A percentile compares a stretch with the other conserved stretches of the same genome.
Evolutionary conservation across 805 yeast genomes (phyloP).

Genomic region (Zygosaccharomyces bailii): DNA sequence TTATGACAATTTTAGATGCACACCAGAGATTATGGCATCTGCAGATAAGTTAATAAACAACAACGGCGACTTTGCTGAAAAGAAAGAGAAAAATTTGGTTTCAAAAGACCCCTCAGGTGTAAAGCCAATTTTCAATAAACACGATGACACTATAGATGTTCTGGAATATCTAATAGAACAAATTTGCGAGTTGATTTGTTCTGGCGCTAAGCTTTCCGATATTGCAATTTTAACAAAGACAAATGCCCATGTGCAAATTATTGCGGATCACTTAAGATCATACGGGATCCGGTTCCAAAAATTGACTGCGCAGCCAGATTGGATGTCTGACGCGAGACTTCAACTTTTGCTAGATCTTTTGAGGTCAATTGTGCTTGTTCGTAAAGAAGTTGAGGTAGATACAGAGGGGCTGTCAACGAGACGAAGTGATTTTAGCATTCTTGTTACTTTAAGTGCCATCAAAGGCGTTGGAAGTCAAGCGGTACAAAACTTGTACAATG

Average conservation of each 20-base stretch:
- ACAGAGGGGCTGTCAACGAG: constrained; percentile 2
- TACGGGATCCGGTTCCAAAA: constrained; percentile 44
- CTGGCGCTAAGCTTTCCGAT: constrained; percentile 36
- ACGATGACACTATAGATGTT: constrained; percentile 21
- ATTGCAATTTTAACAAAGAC: constrained; percentile 52
- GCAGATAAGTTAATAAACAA: constrained; percentile 34
- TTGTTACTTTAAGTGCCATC: constrained; percentile 26
- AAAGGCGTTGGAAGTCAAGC: constrained; percentile 27
- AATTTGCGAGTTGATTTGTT: constrained; percentile 24
- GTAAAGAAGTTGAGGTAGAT: constrained; percentile 11
- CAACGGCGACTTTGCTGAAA: neutral
- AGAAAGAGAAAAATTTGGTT: constrained; percentile 8
- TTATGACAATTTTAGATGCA: constrained; percentile 55
- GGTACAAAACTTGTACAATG: constrained; percentile 23
- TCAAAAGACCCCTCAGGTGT: constrained; percentile 20
- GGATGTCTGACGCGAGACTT: constrained; percentile 43
- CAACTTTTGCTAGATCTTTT: constrained; percentile 47
- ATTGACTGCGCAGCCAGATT: constrained; percentile 46
- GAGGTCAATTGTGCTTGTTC: constrained; percentile 33
- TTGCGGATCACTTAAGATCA: constrained; percentile 39
- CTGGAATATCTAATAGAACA: constrained; percentile 24
- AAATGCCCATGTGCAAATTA: constrained; percentile 45
- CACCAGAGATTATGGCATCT: constrained; percentile 52
- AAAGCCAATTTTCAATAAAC: constrained; percentile 16
- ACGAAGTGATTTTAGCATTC: constrained; percentile 30